Conservation (phyloP, 495 filamentous ascomycete genomes). For the Viridothelium virens region DNA sequence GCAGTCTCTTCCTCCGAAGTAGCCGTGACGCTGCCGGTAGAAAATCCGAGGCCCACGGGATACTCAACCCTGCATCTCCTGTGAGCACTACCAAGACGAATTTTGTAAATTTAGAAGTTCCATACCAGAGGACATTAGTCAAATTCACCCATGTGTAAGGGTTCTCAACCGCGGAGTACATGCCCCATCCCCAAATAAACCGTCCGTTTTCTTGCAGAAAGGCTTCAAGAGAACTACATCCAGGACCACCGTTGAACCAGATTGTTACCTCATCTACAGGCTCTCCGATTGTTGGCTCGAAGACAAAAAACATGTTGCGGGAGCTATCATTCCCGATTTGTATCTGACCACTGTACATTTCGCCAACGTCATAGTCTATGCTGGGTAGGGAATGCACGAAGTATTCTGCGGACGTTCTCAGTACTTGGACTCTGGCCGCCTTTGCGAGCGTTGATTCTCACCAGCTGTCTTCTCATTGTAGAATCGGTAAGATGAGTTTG, state of each 20-base stretch:
- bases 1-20: slow-evolving; percentile 27
- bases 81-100: slow-evolving; percentile 13
- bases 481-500: not conserved
- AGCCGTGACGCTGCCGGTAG: slow-evolving; percentile 22
- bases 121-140: slow-evolving; percentile 12
- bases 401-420: slow-evolving; percentile 5
- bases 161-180: slow-evolving; percentile 48
- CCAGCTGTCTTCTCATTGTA: not conserved
- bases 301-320: slow-evolving; percentile 17
- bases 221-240: slow-evolving; percentile 19
- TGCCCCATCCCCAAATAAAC: slow-evolving; percentile 55
- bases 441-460: not conserved
- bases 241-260: slow-evolving; percentile 27
- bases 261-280: slow-evolving; percentile 33
- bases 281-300: slow-evolving; percentile 43
- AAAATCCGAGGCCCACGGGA: slow-evolving; percentile 23
- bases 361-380: slow-evolving; percentile 24
- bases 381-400: slow-evolving; percentile 17
- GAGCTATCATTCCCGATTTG: slow-evolving; percentile 14
- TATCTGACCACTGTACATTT: slow-evolving; percentile 18
- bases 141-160: slow-evolving; percentile 24
- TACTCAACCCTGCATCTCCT: slow-evolving; percentile 12
- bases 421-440: too few species aligned
- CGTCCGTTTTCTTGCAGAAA: slow-evolving; percentile 60
- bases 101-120: slow-evolving; percentile 10